A percentile compares a stretch with the other conserved stretches of the same genome.
Evolutionary conservation across 371 early-diverging fungal species (phyloP).

Genomic region (Rhizopus stolonifer): DNA sequence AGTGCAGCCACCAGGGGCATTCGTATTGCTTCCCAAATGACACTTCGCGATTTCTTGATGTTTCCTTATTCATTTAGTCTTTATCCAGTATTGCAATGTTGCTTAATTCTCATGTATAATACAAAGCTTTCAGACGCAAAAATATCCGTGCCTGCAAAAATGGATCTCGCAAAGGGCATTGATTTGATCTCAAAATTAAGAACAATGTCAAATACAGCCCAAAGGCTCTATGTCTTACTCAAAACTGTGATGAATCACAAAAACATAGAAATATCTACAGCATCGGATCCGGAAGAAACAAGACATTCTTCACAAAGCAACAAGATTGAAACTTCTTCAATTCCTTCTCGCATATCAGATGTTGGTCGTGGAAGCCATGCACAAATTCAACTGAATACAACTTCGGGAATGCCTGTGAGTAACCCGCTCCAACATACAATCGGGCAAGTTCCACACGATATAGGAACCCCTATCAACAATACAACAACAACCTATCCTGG

Average conservation of each 20-base stretch:
- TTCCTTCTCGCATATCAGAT: slow-evolving; percentile 23
- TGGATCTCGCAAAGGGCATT: slow-evolving; percentile 35
- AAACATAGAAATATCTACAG: slow-evolving; percentile 28
- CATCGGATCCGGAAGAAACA: slow-evolving; percentile 15
- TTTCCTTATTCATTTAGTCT: slow-evolving; percentile 48
- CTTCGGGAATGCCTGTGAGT: background rate
- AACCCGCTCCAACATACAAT: background rate
- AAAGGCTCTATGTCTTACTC: slow-evolving; percentile 27
- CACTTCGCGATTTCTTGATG: slow-evolving; percentile 39
- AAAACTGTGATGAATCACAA: slow-evolving; percentile 38
- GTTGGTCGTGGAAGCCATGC: slow-evolving; percentile 22
- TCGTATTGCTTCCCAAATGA: slow-evolving; percentile 37
- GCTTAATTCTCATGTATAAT: slow-evolving; percentile 49
- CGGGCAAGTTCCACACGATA: background rate
- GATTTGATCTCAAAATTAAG: slow-evolving; percentile 28
- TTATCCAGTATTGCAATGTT: slow-evolving; percentile 45
- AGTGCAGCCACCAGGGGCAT: slow-evolving; percentile 48
- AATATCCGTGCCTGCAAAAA: slow-evolving; percentile 38
- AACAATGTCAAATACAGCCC: slow-evolving; percentile 37
- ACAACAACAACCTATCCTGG: slow-evolving; percentile 1
- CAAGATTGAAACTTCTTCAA: slow-evolving; percentile 2
- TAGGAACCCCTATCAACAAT: background rate
- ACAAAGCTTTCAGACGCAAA: slow-evolving; percentile 36
- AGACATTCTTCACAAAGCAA: slow-evolving; percentile 7
- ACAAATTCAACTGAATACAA: background rate